A percentile compares a stretch with the other conserved stretches of the same genome.
phyloP scores from a whole-genome alignment of 2,329 filamentous ascomycete species.

The Periglandula ipomoeae region DNA sequence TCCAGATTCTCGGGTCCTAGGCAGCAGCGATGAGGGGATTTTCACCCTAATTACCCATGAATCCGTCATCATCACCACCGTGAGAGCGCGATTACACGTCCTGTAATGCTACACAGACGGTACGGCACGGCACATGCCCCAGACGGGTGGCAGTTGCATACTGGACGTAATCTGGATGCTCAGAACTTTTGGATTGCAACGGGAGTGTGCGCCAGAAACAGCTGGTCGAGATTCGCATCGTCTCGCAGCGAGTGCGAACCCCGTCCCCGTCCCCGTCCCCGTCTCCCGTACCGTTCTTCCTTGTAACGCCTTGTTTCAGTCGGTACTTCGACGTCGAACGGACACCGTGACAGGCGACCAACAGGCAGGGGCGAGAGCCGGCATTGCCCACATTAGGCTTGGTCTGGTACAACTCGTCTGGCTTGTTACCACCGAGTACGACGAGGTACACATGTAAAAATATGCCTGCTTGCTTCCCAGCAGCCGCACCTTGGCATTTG shows the following conservation, averaged over 20 bases:
- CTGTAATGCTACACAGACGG: background rate
- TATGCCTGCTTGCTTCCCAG: no score
- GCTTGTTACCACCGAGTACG: background rate
- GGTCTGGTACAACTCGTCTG: background rate
- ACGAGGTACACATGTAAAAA: no score
- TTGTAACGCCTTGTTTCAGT: background rate
- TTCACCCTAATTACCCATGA: background rate
- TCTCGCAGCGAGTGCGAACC: no score
- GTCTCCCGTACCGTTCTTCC: no score
- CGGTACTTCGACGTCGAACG: no score
- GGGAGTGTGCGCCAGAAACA: background rate
- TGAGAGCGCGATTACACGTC: background rate
- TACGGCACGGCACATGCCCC: background rate
- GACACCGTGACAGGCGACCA: no score
- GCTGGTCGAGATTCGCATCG: no score
- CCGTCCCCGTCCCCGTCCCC: no score
- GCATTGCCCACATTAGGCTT: background rate
- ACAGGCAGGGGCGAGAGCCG: background rate
- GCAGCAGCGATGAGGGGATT: background rate
- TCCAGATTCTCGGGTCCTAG: conserved; percentile 4
- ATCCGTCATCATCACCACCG: background rate
- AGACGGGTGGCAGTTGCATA: background rate
- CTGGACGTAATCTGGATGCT: no score
- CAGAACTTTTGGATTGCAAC: conserved; percentile 1
- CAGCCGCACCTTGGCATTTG: no score